Percentiles rank a stretch among this genome's conserved stretches.
phyloP scores from a whole-genome alignment of 768 basidiomycete genomes.

The Podaxis pistillaris region DNA sequence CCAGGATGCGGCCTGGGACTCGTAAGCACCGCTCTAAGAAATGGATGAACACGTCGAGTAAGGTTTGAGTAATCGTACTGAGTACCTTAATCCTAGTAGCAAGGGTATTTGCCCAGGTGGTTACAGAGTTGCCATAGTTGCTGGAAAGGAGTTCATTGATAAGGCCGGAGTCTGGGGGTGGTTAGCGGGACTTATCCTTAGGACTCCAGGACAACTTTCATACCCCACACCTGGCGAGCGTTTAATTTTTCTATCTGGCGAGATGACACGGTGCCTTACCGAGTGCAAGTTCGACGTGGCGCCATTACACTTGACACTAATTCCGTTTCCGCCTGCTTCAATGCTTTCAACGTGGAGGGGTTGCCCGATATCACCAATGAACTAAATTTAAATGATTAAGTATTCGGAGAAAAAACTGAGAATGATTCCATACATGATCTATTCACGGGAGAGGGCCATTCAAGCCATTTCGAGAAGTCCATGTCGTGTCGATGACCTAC shows the following conservation, averaged over 20 bases:
- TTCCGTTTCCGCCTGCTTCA: slow-evolving; percentile 43
- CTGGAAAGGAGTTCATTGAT: slow-evolving; percentile 34
- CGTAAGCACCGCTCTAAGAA: slow-evolving; percentile 31
- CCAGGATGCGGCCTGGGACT: slow-evolving; percentile 31
- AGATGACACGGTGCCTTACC: slow-evolving; percentile 19
- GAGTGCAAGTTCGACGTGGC: slow-evolving; percentile 42
- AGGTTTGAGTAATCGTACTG: no score
- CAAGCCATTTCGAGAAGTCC: background rate
- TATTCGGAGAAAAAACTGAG: background rate
- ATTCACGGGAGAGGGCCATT: background rate
- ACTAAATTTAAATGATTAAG: slow-evolving; percentile 23
- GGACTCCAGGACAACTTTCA: background rate
- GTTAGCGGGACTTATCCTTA: background rate
- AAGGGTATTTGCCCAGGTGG: slow-evolving; percentile 38
- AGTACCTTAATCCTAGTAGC: slow-evolving; percentile 39
- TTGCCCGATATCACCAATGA: slow-evolving; percentile 49
- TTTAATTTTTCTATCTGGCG: background rate
- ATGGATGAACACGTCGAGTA: background rate
- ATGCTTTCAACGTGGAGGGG: slow-evolving; percentile 47
- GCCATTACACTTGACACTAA: slow-evolving; percentile 38
- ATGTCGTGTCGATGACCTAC: slow-evolving; percentile 21
- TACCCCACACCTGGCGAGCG: slow-evolving; percentile 35
- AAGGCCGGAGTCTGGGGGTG: slow-evolving; percentile 36
- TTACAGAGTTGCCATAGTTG: slow-evolving; percentile 34
- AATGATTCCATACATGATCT: slow-evolving; percentile 31